These are phyloP conservation scores for Verticillium tricorpus DNA, from an alignment of 2,329 filamentous ascomycete genomes.

Conservation along the genomic window DNA sequence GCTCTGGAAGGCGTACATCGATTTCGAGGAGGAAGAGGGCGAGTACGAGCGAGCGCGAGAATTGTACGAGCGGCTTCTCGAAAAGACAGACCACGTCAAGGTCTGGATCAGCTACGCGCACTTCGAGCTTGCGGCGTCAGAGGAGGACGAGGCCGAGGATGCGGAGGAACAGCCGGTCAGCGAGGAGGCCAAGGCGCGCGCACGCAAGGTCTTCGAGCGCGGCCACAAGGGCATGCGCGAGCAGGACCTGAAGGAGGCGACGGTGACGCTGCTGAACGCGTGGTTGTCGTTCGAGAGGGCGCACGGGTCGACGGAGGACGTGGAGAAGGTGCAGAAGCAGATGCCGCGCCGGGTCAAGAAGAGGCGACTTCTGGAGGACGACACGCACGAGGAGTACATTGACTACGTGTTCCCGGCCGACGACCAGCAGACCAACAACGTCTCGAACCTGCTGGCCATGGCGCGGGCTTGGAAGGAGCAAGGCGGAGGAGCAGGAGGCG, in stretches of 20 bases:
- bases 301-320: conserved; percentile 70
- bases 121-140: conserved; percentile 90
- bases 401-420: conserved; percentile 97
- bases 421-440: conserved; percentile 77
- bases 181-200: conserved; percentile 77
- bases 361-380: conserved; percentile 85
- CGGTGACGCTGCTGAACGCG: conserved; percentile 84
- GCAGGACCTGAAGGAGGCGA: conserved; percentile 85
- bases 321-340: conserved; percentile 81
- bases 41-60: conserved; percentile 79
- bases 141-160: conserved; percentile 50
- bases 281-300: conserved; percentile 91
- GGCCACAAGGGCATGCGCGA: conserved; percentile 86
- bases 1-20: conserved; percentile 96
- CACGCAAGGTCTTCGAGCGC: conserved; percentile 77
- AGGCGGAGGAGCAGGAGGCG: conserved; percentile 25
- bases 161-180: conserved; percentile 66
- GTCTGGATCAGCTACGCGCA: conserved; percentile 99
- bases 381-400: conserved; percentile 92
- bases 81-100: conserved; percentile 98
- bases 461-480: conserved; percentile 84
- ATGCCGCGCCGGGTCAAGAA: conserved; percentile 95
- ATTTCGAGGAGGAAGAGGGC: conserved; percentile 94
- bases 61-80: conserved; percentile 84
- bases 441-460: conserved; percentile 79